Conservation (phyloP, 768 basidiomycete genomes). For the Lactarius evosmus region DNA sequence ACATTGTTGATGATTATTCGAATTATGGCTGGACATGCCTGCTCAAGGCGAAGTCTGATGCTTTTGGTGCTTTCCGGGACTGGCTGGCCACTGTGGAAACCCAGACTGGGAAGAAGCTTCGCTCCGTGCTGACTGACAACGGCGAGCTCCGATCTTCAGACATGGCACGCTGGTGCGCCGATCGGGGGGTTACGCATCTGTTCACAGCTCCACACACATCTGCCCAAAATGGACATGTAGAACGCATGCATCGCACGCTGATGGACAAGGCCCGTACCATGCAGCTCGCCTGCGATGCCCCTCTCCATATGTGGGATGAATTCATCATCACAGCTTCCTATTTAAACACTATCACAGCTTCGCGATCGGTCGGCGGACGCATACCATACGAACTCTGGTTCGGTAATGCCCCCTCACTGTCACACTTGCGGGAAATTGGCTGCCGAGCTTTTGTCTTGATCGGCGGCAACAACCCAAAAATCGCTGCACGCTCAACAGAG, state of each 20-base stretch:
- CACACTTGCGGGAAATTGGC: slow-evolving; percentile 4
- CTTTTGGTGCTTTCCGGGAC: background rate
- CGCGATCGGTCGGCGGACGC: slow-evolving; percentile 25
- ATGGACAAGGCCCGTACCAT: slow-evolving; percentile 1
- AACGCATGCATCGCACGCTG: slow-evolving; percentile 4
- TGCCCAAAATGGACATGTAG: background rate
- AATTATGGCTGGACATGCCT: background rate
- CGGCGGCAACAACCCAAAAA: background rate
- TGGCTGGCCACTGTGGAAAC: background rate
- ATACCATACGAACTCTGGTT: background rate
- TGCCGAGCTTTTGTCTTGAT: background rate
- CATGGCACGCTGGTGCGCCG: slow-evolving; percentile 5
- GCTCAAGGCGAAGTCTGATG: background rate
- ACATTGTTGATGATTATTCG: no score
- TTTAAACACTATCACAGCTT: background rate
- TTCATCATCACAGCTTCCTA: slow-evolving; percentile 8
- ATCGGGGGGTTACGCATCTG: background rate
- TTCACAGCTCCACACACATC: slow-evolving; percentile 12
- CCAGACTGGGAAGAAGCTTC: background rate
- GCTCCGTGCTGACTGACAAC: background rate
- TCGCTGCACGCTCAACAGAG: background rate
- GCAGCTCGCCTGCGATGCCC: background rate
- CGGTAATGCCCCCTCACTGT: background rate
- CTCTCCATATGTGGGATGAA: no score
- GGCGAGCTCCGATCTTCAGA: slow-evolving; percentile 3